A percentile compares a stretch with the other conserved stretches of the same genome.
These are phyloP conservation scores for Gremmenia infestans DNA, from an alignment of 2,329 filamentous ascomycete species.

Conservation along the genomic window DNA sequence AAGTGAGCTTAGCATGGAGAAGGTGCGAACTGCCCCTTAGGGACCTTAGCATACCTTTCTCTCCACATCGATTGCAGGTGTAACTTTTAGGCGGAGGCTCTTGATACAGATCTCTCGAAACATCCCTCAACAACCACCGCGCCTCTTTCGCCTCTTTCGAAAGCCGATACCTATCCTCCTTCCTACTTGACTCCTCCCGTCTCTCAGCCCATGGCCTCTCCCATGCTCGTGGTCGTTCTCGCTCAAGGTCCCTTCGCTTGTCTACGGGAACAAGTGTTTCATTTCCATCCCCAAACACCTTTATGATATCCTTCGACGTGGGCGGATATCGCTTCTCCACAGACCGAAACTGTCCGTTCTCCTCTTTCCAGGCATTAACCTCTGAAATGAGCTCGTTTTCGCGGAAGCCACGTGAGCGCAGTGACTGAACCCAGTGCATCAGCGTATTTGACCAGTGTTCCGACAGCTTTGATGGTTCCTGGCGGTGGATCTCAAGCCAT, in stretches of 20 bases:
- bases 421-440: constrained; percentile 22
- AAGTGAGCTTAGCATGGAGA: not conserved
- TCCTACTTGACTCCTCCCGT: not conserved
- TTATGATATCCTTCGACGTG: constrained; percentile 8
- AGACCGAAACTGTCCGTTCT: constrained; percentile 3
- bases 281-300: constrained; percentile 6
- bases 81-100: constrained; percentile 17
- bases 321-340: constrained; percentile 1
- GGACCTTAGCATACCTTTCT: constrained; percentile 15
- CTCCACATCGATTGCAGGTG: constrained; percentile 24
- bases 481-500: constrained; percentile 26
- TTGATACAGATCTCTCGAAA: constrained; percentile 5
- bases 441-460: constrained; percentile 22
- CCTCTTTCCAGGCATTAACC: constrained; percentile 18
- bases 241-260: not conserved
- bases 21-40: not conserved
- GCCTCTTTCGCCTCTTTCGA: not conserved
- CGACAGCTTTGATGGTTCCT: constrained; percentile 7
- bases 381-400: constrained; percentile 12
- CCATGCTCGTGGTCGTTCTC: not conserved
- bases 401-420: constrained; percentile 14
- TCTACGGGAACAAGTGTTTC: not conserved
- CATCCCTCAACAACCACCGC: not conserved
- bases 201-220: not conserved
- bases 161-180: not conserved